These are phyloP conservation scores for Botryosphaeria dothidea DNA, from an alignment of 2,329 filamentous ascomycete species.

Conservation along the genomic window DNA sequence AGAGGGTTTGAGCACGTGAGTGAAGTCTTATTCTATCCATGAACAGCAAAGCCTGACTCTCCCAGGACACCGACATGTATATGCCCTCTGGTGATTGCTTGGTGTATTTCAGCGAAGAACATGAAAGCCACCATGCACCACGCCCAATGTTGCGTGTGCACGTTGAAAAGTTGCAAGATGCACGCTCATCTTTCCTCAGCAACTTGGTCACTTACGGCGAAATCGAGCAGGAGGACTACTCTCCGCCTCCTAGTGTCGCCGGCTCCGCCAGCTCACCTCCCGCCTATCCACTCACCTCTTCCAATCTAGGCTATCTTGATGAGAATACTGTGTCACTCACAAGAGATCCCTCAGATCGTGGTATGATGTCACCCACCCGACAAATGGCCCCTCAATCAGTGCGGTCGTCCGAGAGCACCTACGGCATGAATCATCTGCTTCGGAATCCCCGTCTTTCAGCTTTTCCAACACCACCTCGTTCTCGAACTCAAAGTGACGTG, in stretches of 20 bases:
- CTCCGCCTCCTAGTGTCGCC: conserved; percentile 5
- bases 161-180: conserved; percentile 35
- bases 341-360: conserved; percentile 2
- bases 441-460: not conserved
- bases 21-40: not conserved
- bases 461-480: conserved; percentile 10
- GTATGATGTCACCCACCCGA: conserved; percentile 7
- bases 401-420: not conserved
- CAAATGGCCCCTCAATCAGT: not conserved
- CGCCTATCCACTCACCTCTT: conserved; percentile 2
- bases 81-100: conserved; percentile 32
- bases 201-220: conserved; percentile 38
- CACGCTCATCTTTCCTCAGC: conserved; percentile 39
- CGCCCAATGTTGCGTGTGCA: conserved; percentile 38
- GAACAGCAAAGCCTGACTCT: conserved; percentile 13
- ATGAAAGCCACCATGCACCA: conserved; percentile 33
- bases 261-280: conserved; percentile 8
- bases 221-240: conserved; percentile 33
- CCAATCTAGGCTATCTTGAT: conserved; percentile 12
- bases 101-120: conserved; percentile 40
- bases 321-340: not conserved
- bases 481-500: conserved; percentile 19
- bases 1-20: conserved; percentile 39
- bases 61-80: conserved; percentile 41
- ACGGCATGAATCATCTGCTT: not conserved